Evolutionary conservation across 148 eudicot species (phyloP).

Genomic region (Heliosperma pusillum): DNA sequence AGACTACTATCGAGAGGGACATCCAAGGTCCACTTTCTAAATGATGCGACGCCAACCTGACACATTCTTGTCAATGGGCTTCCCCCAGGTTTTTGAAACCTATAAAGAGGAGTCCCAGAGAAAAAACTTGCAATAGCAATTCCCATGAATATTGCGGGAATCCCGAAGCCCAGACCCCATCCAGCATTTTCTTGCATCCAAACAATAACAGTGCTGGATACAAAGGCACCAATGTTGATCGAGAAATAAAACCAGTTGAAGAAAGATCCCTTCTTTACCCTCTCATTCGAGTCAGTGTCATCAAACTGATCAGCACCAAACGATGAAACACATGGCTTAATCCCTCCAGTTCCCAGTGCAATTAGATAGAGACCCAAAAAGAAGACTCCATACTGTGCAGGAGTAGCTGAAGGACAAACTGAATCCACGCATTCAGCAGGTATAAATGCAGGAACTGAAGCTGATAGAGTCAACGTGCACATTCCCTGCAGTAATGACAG

Average conservation of each 20-base stretch:
- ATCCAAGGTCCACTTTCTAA: slow-evolving; percentile 33
- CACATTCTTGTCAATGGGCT: slow-evolving; percentile 49
- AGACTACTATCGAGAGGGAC: slow-evolving; percentile 36
- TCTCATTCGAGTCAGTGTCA: slow-evolving; percentile 42
- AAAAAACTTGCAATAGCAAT: slow-evolving; percentile 45
- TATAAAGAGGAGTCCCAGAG: slow-evolving; percentile 41
- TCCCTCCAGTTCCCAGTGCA: slow-evolving; percentile 54
- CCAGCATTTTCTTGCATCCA: slow-evolving; percentile 51
- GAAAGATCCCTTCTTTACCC: slow-evolving; percentile 45
- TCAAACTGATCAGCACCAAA: slow-evolving; percentile 59
- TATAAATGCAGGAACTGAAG: slow-evolving; percentile 36
- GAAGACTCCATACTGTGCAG: slow-evolving; percentile 39
- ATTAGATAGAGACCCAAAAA: slow-evolving; percentile 50
- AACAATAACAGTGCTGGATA: slow-evolving; percentile 42
- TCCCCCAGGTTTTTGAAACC: slow-evolving; percentile 51
- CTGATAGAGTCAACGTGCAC: slow-evolving; percentile 61
- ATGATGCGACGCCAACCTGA: slow-evolving; percentile 46
- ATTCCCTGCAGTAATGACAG: slow-evolving; percentile 24
- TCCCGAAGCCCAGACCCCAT: slow-evolving; percentile 45
- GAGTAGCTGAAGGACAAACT: slow-evolving; percentile 46
- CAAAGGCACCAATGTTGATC: slow-evolving; percentile 45
- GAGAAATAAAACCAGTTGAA: slow-evolving; percentile 55
- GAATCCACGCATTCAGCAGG: slow-evolving; percentile 36
- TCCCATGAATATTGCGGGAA: slow-evolving; percentile 46
- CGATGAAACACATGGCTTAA: slow-evolving; percentile 56